Evolutionary conservation across 2,329 filamentous ascomycete species (phyloP).

Genomic region (Diaporthe aspalathi): DNA sequence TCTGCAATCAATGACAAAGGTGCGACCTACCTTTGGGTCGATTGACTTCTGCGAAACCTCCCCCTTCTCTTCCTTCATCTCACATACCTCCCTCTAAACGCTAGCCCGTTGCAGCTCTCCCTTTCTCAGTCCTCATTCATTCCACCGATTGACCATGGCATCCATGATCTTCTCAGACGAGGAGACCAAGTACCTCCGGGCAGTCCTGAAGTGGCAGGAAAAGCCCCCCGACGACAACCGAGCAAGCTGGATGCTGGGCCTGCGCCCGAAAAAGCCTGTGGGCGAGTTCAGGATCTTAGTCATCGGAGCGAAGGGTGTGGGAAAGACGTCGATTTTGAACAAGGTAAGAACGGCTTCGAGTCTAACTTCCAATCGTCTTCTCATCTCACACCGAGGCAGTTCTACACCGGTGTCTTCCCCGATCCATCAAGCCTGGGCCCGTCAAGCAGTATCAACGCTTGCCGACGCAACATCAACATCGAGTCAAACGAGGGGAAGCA

Average conservation of each 20-base stretch:
- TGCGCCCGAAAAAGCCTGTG: slow-evolving; percentile 41
- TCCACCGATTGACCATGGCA: slow-evolving; percentile 36
- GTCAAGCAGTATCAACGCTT: slow-evolving; percentile 44
- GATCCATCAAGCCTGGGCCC: slow-evolving; percentile 42
- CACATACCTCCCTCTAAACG: not conserved
- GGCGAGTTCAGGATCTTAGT: slow-evolving; percentile 55
- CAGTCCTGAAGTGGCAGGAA: slow-evolving; percentile 54
- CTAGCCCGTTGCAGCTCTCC: not conserved
- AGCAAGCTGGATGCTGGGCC: slow-evolving; percentile 31
- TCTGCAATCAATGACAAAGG: not conserved
- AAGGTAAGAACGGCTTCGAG: slow-evolving; percentile 45
- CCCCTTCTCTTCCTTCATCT: not conserved
- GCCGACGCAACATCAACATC: slow-evolving; percentile 50
- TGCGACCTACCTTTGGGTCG: not conserved
- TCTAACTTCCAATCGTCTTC: slow-evolving; percentile 15
- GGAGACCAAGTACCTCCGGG: slow-evolving; percentile 54
- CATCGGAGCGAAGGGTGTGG: slow-evolving; percentile 52
- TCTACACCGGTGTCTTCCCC: slow-evolving; percentile 48
- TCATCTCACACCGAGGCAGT: slow-evolving; percentile 43
- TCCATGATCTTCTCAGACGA: slow-evolving; percentile 54
- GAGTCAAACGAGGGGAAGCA: slow-evolving; percentile 41
- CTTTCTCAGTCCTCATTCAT: not conserved
- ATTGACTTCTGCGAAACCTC: not conserved
- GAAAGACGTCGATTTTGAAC: slow-evolving; percentile 56
- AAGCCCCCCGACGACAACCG: slow-evolving; percentile 43